A percentile compares a stretch with the other conserved stretches of the same genome.
These are phyloP conservation scores for Lipomyces yamanashiensis DNA, from an alignment of 805 yeast genomes.

Conservation along the genomic window DNA sequence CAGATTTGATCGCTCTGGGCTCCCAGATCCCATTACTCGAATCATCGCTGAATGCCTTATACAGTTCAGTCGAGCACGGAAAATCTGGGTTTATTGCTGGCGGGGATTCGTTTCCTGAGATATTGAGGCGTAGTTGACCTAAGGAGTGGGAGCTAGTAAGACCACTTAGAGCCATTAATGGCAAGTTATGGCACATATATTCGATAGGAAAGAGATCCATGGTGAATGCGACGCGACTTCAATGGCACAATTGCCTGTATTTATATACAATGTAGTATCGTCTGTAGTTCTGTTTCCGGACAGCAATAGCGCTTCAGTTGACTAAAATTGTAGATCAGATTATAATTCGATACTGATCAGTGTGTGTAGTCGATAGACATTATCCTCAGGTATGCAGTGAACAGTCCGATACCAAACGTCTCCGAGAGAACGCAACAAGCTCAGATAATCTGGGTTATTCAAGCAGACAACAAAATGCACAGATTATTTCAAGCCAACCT, in stretches of 20 bases:
- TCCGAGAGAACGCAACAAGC: too few species aligned
- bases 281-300: background rate
- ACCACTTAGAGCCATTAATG: constrained; percentile 35
- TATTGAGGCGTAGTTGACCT: background rate
- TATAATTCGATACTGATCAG: too few species aligned
- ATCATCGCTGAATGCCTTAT: constrained; percentile 24
- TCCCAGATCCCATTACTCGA: constrained; percentile 27
- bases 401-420: too few species aligned
- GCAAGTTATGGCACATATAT: constrained; percentile 31
- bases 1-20: constrained; percentile 18
- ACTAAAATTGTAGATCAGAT: too few species aligned
- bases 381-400: too few species aligned
- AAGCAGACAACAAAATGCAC: too few species aligned
- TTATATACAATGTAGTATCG: background rate
- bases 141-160: constrained; percentile 13
- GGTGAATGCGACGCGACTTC: background rate
- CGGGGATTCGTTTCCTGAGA: background rate
- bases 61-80: constrained; percentile 24
- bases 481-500: too few species aligned
- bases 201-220: constrained; percentile 36
- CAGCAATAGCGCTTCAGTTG: too few species aligned
- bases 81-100: constrained; percentile 14
- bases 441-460: too few species aligned
- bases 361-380: too few species aligned
- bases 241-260: background rate